Conservation (phyloP, 306 rosid species). For the Pterocarpus santalinus region DNA sequence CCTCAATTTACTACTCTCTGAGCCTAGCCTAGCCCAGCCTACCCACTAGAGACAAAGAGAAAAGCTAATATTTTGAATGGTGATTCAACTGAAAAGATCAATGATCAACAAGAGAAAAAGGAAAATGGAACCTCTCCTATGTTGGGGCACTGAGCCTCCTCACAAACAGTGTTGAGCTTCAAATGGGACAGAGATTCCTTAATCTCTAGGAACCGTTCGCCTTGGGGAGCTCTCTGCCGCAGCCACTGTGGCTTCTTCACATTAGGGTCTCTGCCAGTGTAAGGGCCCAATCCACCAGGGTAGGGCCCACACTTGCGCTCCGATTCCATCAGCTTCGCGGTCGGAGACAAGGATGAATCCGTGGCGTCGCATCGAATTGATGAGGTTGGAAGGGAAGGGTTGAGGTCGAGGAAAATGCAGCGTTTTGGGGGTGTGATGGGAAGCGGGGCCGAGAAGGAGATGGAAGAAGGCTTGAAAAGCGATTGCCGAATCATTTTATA, state of each 20-base stretch:
- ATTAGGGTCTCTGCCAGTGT: slow-evolving; percentile 84
- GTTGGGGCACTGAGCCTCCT: slow-evolving; percentile 98
- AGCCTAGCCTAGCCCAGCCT: too few species aligned
- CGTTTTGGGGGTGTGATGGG: not conserved
- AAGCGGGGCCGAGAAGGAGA: slow-evolving; percentile 43
- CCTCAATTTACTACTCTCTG: too few species aligned
- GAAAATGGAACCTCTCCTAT: slow-evolving; percentile 71
- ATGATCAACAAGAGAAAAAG: too few species aligned
- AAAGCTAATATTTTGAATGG: too few species aligned
- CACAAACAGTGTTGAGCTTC: slow-evolving; percentile 91
- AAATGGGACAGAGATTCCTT: slow-evolving; percentile 71
- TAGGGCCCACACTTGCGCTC: slow-evolving; percentile 34
- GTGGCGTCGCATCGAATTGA: slow-evolving; percentile 58
- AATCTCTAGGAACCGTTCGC: slow-evolving; percentile 65
- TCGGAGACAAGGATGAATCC: slow-evolving; percentile 40
- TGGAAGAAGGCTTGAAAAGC: slow-evolving; percentile 41
- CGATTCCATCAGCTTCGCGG: slow-evolving; percentile 39
- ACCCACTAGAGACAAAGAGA: too few species aligned
- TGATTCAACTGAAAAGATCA: too few species aligned
- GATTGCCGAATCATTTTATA: slow-evolving; percentile 55
- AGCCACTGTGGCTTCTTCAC: slow-evolving; percentile 87
- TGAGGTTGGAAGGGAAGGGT: not conserved
- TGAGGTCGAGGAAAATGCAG: too few species aligned
- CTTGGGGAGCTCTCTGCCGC: slow-evolving; percentile 90
- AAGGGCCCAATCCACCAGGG: slow-evolving; percentile 60